Evolutionary conservation across 139 green algal species (phyloP).

Genomic region (Zygnema circumcarinatum): DNA sequence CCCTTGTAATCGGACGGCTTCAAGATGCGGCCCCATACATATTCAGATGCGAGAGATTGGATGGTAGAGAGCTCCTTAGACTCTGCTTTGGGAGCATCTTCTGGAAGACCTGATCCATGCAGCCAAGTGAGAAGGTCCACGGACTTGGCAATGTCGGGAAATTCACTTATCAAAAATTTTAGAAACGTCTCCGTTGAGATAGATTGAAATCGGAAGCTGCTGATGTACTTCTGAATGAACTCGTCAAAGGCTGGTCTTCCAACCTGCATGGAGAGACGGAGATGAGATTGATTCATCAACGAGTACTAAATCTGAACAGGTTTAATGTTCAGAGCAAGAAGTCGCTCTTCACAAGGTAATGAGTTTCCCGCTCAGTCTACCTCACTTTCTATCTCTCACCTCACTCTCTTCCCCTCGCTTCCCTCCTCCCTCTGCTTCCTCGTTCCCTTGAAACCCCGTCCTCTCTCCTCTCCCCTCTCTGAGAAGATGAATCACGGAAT

Average conservation of each 20-base stretch:
- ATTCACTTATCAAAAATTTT: slow-evolving; percentile 13
- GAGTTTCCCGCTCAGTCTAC: no score
- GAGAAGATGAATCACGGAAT: no score
- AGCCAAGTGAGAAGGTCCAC: slow-evolving; percentile 46
- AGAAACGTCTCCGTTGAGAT: slow-evolving; percentile 48
- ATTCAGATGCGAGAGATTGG: slow-evolving; percentile 14
- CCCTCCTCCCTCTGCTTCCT: no score
- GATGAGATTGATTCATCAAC: no score
- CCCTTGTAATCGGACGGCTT: background rate
- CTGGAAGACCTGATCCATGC: slow-evolving; percentile 33
- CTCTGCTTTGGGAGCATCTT: slow-evolving; percentile 17
- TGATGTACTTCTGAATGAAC: slow-evolving; percentile 58
- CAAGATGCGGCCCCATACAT: background rate
- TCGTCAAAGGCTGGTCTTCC: slow-evolving; percentile 31
- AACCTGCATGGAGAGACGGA: no score
- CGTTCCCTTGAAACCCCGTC: no score
- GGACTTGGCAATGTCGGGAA: background rate
- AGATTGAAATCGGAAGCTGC: slow-evolving; percentile 48
- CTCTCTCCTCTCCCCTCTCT: no score
- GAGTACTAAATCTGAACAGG: no score
- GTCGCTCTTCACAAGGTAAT: no score
- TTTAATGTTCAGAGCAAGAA: no score
- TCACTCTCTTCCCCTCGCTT: no score
- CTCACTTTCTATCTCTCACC: no score
- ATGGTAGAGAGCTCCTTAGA: slow-evolving; percentile 22